Conservation (phyloP, 441 rosid species). For the Erodium chrysanthum region DNA sequence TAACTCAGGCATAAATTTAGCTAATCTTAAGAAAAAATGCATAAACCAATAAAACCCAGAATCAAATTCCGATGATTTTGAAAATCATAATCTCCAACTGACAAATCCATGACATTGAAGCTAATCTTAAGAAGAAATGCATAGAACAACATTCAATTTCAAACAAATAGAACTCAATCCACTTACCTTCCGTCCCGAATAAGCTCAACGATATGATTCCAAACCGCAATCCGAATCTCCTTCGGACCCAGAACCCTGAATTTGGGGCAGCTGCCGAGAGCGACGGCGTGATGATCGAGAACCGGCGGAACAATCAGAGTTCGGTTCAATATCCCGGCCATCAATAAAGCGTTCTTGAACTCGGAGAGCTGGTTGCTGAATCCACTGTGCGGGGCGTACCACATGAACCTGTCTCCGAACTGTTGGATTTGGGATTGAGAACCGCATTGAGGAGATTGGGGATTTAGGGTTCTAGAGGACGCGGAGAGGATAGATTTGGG, state of each 20-base stretch:
- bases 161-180: not conserved
- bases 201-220: slow-evolving; percentile 61
- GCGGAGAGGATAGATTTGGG: not conserved
- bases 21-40: too few relatives aligned
- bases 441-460: slow-evolving; percentile 35
- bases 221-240: slow-evolving; percentile 50
- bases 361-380: slow-evolving; percentile 89
- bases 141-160: too few relatives aligned
- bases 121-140: not conserved
- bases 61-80: not conserved
- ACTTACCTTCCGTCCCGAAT: slow-evolving; percentile 48
- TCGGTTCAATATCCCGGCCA: slow-evolving; percentile 39
- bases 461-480: slow-evolving; percentile 20
- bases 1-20: too few relatives aligned
- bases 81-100: not conserved
- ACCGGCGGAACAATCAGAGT: slow-evolving; percentile 77
- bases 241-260: slow-evolving; percentile 59
- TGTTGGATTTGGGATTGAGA: slow-evolving; percentile 10
- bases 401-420: slow-evolving; percentile 36
- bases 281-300: slow-evolving; percentile 89
- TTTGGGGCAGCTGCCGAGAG: slow-evolving; percentile 93
- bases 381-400: slow-evolving; percentile 88
- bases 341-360: slow-evolving; percentile 58
- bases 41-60: not conserved
- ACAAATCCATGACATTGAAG: not conserved